Base-by-base conservation (phyloP, 208 protist genomes). In the Trichomonas vaginalis region DNA sequence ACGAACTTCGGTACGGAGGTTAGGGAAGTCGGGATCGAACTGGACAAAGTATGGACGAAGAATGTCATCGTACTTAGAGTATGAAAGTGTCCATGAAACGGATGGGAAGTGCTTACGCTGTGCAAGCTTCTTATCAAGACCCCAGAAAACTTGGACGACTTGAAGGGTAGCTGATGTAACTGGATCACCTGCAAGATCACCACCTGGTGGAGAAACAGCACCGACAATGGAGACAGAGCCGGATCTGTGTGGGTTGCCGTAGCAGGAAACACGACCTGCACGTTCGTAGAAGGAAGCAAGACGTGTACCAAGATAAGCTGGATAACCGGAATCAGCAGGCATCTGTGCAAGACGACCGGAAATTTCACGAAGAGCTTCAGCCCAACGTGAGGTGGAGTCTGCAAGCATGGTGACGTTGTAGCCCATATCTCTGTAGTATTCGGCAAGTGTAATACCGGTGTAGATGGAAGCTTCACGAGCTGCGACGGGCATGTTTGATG, bases 91-190 rank as follows among this genome's bases (percentile, higher is more conserved):
- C 99, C 99, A 99, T 97, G 99, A 99, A 48, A 99, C 98, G 14
- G 99, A 99, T 48, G 99, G 99, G 98, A 99, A 99, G 98, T 99
- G 99, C 98, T 99, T 99, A 95, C 99, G 97, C 98, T 99, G 99
- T 4, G 99, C 99, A 10, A 99, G 98, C 96, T 99, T 99, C 98
- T 99, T 99, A 97, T 99, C 98, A 10, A 99, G 98, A 96, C 99
- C 99, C 99, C 99, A 99, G 98, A 99, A 99, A 45, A 99, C 99
- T 97, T 99, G 99, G 70, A 99, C 99, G 96, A 99, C 99, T 97
- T 98, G 98, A 42, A 99, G 98, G 45, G 99, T 99, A 35, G 99
- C 98, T 40, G 99, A 98, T 46, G 99, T 99, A 40, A 99, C 99
- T 37, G 99, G 99, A 97, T 99, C 99, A 42, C 79, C 79, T 61